Evolutionary conservation across 116 monocot genomes (phyloP).

Genomic region (Phalaenopsis hybrid): DNA sequence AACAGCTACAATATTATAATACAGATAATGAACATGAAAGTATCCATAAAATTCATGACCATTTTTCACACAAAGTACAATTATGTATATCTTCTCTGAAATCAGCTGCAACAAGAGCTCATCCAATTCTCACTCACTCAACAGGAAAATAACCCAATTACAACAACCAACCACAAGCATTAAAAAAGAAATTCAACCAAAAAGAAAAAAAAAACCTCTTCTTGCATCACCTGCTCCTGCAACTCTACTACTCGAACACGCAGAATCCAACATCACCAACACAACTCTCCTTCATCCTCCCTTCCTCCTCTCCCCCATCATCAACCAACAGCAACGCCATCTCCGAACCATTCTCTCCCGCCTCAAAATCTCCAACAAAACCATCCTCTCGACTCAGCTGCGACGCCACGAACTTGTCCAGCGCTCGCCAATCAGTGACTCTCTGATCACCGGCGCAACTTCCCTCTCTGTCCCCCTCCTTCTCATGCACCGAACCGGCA

Average conservation of each 20-base stretch:
- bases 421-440: slow-evolving; percentile 83
- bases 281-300: slow-evolving; percentile 17
- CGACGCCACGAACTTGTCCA: slow-evolving; percentile 86
- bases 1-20: too few relatives aligned
- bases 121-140: too few relatives aligned
- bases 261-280: slow-evolving; percentile 24
- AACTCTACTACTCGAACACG: slow-evolving; percentile 7
- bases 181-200: too few relatives aligned
- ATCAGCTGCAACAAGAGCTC: too few relatives aligned
- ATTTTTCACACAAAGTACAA: too few relatives aligned
- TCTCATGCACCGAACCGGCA: background rate
- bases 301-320: slow-evolving; percentile 19
- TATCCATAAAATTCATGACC: too few relatives aligned
- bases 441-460: background rate
- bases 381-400: slow-evolving; percentile 69
- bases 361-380: slow-evolving; percentile 9
- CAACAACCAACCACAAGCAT: too few relatives aligned
- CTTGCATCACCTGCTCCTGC: background rate
- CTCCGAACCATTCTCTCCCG: slow-evolving; percentile 20
- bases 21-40: too few relatives aligned
- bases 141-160: too few relatives aligned
- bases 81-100: too few relatives aligned
- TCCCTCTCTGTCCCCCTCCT: slow-evolving; percentile 13
- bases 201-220: background rate
- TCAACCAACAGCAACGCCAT: slow-evolving; percentile 40